Evolutionary conservation across 805 yeast species (phyloP), one percentile per base, ranked within the genome.

Genomic region (Wickerhamiella dianesei): DNA sequence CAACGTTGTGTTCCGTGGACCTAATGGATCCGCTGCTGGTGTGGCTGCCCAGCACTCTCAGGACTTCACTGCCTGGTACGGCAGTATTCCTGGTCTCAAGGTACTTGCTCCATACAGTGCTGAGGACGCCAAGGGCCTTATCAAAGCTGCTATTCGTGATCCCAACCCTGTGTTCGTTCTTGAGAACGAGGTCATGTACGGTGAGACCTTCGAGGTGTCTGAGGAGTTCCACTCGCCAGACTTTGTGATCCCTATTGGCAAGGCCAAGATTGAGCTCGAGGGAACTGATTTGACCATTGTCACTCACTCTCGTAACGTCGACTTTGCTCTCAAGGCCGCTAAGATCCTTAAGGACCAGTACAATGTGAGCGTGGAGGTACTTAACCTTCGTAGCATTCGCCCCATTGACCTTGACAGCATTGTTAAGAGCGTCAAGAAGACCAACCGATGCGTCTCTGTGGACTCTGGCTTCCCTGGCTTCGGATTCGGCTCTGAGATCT

Each of bases 1-100:
- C 75, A 88, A 85, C 70, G 85, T 89, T 63, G 88, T 95, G 47
- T 92, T 92, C 76, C 82, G 99, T 72, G 99, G 99, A 62, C 97
- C 99, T 52, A 92, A 92, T 69, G 99, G 98, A 70, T 96, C 98
- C 44, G 96, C 98, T 58, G 96, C 96, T 44, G 97, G 97, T 77
- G 98, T 92, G 58, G 99, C 78, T 59, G 99, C 99, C 50, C 99
- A 92, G 72, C 99, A 92, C 72, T 92, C 98, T 21, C 99, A 92
- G 72, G 94, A 87, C 71, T 92, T 79, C 68, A 75, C 95, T 48
- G 87, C 96, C 46, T 92, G 98, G 98, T 92, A 92, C 71, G 97
- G 96, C 56, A 73, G 94, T 45, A 87, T 92, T 59, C 99, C 99
- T 51, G 99, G 99, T 66, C 75, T 92, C 66, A 92, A 92, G 74